phyloP scores from a whole-genome alignment of 208 protist genomes.

The Angomonas ambiguus region DNA sequence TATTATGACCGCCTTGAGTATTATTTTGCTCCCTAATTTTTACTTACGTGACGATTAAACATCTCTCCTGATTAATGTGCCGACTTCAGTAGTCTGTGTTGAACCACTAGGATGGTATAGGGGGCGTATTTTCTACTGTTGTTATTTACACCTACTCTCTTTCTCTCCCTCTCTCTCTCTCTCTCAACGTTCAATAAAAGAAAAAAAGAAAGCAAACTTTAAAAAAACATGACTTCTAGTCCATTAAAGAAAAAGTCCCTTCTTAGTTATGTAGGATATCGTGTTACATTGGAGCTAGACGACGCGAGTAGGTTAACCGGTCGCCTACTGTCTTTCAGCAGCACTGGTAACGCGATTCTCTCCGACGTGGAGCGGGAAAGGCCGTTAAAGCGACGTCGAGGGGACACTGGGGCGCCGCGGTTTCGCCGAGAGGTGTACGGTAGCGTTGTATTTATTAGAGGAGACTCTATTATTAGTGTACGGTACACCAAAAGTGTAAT shows the following conservation, averaged over 20 bases:
- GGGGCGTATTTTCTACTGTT: neutral
- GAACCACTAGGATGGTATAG: no score
- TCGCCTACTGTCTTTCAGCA: constrained; percentile 66
- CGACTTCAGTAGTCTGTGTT: no score
- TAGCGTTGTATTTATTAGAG: constrained; percentile 71
- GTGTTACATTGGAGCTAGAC: constrained; percentile 62
- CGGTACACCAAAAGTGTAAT: constrained; percentile 59
- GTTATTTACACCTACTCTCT: neutral
- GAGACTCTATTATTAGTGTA: constrained; percentile 49
- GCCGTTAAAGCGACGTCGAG: constrained; percentile 34
- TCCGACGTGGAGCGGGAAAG: constrained; percentile 68
- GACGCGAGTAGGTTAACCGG: constrained; percentile 64
- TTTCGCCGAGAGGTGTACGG: constrained; percentile 57
- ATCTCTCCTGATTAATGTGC: neutral
- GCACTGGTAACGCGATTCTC: constrained; percentile 66
- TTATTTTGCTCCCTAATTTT: no score
- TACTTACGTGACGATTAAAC: neutral
- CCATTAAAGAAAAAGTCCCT: constrained; percentile 38
- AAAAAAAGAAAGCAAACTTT: neutral
- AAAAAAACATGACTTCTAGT: neutral
- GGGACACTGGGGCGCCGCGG: constrained; percentile 15
- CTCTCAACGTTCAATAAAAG: neutral
- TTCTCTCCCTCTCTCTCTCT: neutral
- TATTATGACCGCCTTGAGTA: no score
- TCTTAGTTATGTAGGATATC: constrained; percentile 52